A percentile compares a stretch with the other conserved stretches of the same genome.
Conservation (phyloP, 495 filamentous ascomycete genomes). For the Neurospora sp. region DNA sequence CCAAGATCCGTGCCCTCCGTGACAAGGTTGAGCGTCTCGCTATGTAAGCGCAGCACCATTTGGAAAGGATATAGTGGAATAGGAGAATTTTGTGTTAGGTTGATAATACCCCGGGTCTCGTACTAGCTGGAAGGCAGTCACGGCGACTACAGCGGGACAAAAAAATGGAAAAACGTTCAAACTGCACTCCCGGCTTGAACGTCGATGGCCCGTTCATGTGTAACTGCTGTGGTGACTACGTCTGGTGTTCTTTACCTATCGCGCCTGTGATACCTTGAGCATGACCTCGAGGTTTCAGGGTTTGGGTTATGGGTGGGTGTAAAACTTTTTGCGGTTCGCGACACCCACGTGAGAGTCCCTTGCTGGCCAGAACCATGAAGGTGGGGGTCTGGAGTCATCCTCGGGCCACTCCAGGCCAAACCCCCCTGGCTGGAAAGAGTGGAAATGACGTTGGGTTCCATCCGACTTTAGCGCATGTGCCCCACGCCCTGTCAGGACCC, state of each 20-base stretch:
- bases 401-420: neutral
- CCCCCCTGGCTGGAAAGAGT: neutral
- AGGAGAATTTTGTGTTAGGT: neutral
- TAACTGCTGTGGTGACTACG: neutral
- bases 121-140: neutral
- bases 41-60: conserved; percentile 49
- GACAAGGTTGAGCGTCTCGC: conserved; percentile 93
- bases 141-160: neutral
- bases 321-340: neutral
- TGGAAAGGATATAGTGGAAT: neutral
- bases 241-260: neutral
- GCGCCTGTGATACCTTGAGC: neutral
- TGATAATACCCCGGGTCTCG: neutral
- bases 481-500: conserved; percentile 8
- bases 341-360: neutral
- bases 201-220: neutral
- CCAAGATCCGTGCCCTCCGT: conserved; percentile 76
- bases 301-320: neutral
- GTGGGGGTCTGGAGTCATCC: neutral
- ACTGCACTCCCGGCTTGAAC: neutral
- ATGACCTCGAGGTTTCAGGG: neutral
- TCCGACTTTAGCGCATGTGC: conserved; percentile 1
- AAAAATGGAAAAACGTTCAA: neutral
- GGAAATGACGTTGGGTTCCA: conserved; percentile 8
- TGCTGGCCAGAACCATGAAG: neutral